A percentile compares a stretch with the other conserved stretches of the same genome.
These are phyloP conservation scores for Annulohypoxylon bovei DNA, from an alignment of 495 filamentous ascomycete genomes.

Conservation along the genomic window DNA sequence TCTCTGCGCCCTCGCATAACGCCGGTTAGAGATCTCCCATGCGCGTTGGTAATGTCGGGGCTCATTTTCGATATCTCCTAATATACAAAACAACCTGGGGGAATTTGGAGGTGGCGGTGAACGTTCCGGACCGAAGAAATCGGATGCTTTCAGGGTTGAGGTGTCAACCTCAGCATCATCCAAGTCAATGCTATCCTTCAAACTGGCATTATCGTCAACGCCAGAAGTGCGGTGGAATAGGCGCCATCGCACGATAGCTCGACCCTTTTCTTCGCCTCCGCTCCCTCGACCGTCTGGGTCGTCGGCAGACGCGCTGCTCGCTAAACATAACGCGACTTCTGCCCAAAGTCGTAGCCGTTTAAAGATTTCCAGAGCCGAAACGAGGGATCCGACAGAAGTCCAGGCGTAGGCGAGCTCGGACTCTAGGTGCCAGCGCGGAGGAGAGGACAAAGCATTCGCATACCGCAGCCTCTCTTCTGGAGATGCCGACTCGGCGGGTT, in stretches of 20 bases:
- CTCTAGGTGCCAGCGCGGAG: constrained; percentile 92
- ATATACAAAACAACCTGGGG: constrained; percentile 88
- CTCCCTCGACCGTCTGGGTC: constrained; percentile 65
- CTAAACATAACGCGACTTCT: constrained; percentile 90
- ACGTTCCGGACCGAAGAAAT: constrained; percentile 68
- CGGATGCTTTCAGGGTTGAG: constrained; percentile 60
- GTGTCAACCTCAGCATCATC: constrained; percentile 64
- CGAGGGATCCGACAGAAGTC: constrained; percentile 84
- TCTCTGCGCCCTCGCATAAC: constrained; percentile 88
- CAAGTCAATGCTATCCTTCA: constrained; percentile 45
- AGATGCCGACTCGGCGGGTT: constrained; percentile 79
- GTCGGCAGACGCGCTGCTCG: constrained; percentile 66
- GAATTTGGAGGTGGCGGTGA: constrained; percentile 80
- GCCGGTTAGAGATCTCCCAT: constrained; percentile 83
- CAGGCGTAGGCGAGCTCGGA: constrained; percentile 91
- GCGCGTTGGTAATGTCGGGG: constrained; percentile 80
- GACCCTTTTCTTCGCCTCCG: constrained; percentile 79
- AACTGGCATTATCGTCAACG: constrained; percentile 20
- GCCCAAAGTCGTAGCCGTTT: constrained; percentile 95
- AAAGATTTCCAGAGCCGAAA: constrained; percentile 95
- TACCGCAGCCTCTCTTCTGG: constrained; percentile 79
- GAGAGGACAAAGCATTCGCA: constrained; percentile 81
- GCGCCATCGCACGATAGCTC: constrained; percentile 75
- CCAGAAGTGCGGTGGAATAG: constrained; percentile 69
- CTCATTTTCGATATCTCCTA: constrained; percentile 87